A percentile compares a stretch with the other conserved stretches of the same genome.
Evolutionary conservation across 1,139 yeast genomes (phyloP).

Genomic region (Magnusiomyces sp.): DNA sequence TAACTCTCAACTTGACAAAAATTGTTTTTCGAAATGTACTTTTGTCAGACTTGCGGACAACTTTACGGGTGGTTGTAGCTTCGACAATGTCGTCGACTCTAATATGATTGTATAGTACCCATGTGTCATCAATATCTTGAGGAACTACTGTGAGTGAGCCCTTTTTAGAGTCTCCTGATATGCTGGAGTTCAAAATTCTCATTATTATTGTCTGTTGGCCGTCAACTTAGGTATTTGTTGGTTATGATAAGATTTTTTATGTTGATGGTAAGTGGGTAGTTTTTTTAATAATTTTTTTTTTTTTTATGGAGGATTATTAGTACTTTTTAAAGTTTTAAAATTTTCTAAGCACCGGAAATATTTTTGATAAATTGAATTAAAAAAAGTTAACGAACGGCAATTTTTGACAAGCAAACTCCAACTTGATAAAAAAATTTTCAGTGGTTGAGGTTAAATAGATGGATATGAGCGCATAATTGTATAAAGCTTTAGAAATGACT

Average conservation of each 20-base stretch:
- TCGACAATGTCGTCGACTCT: conserved; percentile 68
- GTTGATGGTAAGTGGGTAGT: too few relatives aligned
- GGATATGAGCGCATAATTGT: too few relatives aligned
- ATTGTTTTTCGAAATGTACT: conserved; percentile 48
- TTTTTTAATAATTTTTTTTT: too few relatives aligned
- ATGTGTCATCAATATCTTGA: conserved; percentile 81
- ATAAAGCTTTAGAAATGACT: too few relatives aligned
- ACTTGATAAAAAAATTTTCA: too few relatives aligned
- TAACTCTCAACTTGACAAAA: conserved; percentile 50
- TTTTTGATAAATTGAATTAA: too few relatives aligned
- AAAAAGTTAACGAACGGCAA: too few relatives aligned
- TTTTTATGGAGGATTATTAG: too few relatives aligned
- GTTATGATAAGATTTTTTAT: neutral
- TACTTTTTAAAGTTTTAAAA: too few relatives aligned
- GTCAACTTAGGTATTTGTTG: neutral
- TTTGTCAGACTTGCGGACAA: conserved; percentile 40
- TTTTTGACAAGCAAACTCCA: too few relatives aligned
- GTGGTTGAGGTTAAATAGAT: too few relatives aligned
- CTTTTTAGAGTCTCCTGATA: neutral
- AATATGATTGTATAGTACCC: conserved; percentile 77
- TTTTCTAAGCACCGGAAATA: too few relatives aligned
- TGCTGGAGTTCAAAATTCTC: neutral
- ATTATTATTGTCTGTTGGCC: neutral
- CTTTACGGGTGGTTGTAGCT: conserved; percentile 58
- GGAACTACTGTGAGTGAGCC: conserved; percentile 3